Percentiles rank a stretch among this genome's conserved stretches.
Evolutionary conservation across 1,284 basidiomycete species (phyloP).

Genomic region (Ganoderma lucidum): DNA sequence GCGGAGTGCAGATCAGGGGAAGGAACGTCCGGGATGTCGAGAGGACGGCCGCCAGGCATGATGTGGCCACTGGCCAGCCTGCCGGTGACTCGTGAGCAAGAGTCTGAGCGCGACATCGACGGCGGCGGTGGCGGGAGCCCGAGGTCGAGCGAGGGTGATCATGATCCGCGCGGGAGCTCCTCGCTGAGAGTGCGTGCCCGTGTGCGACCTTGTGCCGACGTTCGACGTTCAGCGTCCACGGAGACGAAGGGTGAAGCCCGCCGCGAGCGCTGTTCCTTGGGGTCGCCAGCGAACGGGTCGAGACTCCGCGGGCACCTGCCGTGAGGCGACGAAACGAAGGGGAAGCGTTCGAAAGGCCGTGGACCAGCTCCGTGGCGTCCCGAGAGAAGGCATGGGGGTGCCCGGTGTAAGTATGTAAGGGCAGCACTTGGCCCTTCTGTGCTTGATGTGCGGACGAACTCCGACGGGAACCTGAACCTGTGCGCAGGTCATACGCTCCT

Average conservation of each 20-base stretch:
- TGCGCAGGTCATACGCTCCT: neutral
- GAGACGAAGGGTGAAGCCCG: neutral
- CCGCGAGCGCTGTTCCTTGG: neutral
- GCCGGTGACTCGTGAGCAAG: neutral
- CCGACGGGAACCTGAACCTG: neutral
- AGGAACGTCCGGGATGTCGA: constrained; percentile 1
- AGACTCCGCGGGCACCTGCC: neutral
- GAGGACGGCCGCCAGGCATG: neutral
- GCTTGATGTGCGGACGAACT: neutral
- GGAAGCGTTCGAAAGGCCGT: neutral
- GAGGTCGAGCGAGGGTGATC: neutral
- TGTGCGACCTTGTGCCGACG: neutral
- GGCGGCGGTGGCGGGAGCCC: too few species aligned
- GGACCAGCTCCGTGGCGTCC: neutral
- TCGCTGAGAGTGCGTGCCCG: neutral
- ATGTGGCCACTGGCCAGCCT: neutral
- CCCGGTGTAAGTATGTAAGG: neutral
- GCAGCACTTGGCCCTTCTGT: constrained; percentile 1
- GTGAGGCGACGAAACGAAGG: neutral
- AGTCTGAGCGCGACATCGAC: too few species aligned
- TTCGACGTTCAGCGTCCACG: neutral
- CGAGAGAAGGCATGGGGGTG: neutral
- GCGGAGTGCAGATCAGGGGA: constrained; percentile 3
- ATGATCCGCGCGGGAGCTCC: too few species aligned
- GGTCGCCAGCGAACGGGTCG: neutral